Conservation (phyloP, 352 stramenopile genomes). For the Pythium rhizo-oryzae region DNA sequence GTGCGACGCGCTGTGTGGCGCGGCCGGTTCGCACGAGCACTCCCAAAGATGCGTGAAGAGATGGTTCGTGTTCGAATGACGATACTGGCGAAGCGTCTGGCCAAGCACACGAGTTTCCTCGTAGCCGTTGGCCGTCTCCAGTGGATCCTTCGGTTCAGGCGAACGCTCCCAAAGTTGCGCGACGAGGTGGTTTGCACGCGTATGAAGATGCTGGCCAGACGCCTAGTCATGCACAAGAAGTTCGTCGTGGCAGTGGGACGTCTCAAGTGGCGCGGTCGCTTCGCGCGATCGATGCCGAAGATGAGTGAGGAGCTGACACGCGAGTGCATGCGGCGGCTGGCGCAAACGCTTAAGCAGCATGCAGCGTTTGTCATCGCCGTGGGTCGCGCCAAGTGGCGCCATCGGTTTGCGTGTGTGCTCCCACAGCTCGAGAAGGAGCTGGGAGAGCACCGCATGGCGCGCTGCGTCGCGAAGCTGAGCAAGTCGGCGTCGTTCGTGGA, state of each 20-base stretch:
- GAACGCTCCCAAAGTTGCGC: neutral
- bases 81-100: no score
- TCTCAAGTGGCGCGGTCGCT: neutral
- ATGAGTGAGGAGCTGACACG: neutral
- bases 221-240: neutral
- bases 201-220: constrained; percentile 1
- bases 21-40: no score
- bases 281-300: neutral
- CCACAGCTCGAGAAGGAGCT: constrained; percentile 1
- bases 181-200: neutral
- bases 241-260: constrained; percentile 5
- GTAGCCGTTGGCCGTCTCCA: no score
- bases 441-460: neutral
- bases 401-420: neutral
- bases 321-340: neutral
- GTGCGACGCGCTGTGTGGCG: neutral
- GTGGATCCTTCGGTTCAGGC: no score
- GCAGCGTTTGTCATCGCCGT: neutral
- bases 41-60: no score
- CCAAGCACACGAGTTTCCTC: no score
- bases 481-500: neutral
- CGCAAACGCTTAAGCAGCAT: neutral
- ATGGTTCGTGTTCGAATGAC: no score
- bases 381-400: constrained; percentile 1
- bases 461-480: neutral